Evolutionary conservation across 108 stramenopile genomes (phyloP).

Genomic region (Pseudonitzschia delicatissima): DNA sequence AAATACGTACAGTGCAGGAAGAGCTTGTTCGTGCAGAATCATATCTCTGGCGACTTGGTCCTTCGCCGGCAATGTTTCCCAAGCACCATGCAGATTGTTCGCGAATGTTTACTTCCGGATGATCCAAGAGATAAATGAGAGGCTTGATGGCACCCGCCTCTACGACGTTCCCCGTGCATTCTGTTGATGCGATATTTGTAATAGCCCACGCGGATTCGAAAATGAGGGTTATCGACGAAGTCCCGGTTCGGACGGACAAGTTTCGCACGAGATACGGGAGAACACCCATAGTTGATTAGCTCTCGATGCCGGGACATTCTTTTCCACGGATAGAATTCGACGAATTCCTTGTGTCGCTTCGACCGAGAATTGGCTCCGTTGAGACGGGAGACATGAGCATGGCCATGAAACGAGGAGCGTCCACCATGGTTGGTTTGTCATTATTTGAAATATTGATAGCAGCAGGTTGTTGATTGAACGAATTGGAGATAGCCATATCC

Average conservation of each 20-base stretch:
- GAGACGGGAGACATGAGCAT: constrained; percentile 19
- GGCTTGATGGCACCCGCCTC: constrained; percentile 68
- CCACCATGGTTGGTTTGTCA: constrained; percentile 35
- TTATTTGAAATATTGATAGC: background rate
- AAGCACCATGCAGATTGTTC: constrained; percentile 95
- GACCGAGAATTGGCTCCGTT: constrained; percentile 33
- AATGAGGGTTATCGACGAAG: constrained; percentile 45
- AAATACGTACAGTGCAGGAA: constrained; percentile 46
- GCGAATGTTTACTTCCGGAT: constrained; percentile 74
- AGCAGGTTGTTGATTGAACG: background rate
- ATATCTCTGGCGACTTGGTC: constrained; percentile 66
- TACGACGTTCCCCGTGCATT: constrained; percentile 60
- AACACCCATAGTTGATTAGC: constrained; percentile 65
- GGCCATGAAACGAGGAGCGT: constrained; percentile 45
- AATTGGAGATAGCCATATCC: background rate
- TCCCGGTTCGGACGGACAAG: constrained; percentile 39
- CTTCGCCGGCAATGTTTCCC: constrained; percentile 95
- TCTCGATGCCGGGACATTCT: constrained; percentile 83
- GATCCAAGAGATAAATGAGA: constrained; percentile 62
- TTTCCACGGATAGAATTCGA: constrained; percentile 78
- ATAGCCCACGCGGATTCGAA: constrained; percentile 96
- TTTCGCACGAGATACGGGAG: constrained; percentile 70
- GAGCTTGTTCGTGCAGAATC: constrained; percentile 53
- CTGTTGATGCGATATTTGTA: constrained; percentile 92
- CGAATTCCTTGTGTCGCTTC: constrained; percentile 68